Evolutionary conservation across 805 yeast genomes (phyloP), one percentile per base, ranked within the genome.

Genomic region (Pichia phayaonensis): DNA sequence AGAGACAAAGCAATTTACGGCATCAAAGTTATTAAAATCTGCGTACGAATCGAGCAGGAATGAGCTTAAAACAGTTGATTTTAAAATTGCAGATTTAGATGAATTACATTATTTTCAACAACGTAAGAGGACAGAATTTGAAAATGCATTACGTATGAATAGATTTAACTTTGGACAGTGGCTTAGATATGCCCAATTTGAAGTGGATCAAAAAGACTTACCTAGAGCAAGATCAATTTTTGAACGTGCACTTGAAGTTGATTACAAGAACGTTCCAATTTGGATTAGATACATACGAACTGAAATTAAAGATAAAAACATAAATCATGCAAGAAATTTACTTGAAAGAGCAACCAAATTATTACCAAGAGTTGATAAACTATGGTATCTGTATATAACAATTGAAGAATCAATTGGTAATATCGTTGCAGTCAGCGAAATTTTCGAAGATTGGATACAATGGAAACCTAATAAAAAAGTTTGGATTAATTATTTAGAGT

Each of bases 121-220:
- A 24, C 71, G 90, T 24, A 88, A 86, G 58, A 71, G 99, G 53
- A 75, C 77, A 34, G 96, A 87, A 57, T 92, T 73, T 63, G 98
- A 94, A 67, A 83, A 83, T 56, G 95, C 90, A n/a, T 68, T 94
- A 48, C 80, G 94, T 58, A 76, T 94, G 57, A 92, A 92, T 63
- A 71, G 96, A 52, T 76, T 84, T 36, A 90, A 89, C 60, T 74
- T 78, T 60, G 84, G 88, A 2, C 96, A 90, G 63, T 94, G 98
- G 97, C 74, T 88, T 63, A 72, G 97, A 50, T 94, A 92, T 65
- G 98, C 97, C 0, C 78, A 77, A 52, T 88, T 90, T 79, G 99
- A 92, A 66, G 64, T 83, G 4, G 85, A 84, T 6, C 92, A 87
- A 58, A 84, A 81, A 53, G 96, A 92, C 60, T 73, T 78, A 53